Base-by-base conservation (phyloP, 208 protist genomes). In the Angomonas desouzai region DNA sequence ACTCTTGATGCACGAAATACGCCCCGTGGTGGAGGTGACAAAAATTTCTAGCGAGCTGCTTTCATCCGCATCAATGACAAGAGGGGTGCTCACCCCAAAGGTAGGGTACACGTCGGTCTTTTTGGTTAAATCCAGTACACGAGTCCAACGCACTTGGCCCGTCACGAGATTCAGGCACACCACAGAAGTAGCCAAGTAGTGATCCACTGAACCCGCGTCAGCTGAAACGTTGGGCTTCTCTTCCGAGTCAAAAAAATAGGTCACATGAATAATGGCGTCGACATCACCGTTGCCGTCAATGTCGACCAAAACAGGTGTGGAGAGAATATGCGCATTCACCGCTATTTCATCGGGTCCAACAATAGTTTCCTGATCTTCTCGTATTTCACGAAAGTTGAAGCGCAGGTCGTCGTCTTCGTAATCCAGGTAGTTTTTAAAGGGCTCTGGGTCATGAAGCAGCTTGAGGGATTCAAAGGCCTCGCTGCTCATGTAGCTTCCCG, bases 121-220 rank as follows among this genome's bases (percentile, higher is more conserved):
- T 28, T 72, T 83, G 3, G 92, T 94, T 13, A 94, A 57, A 64
- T 97, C 88, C 23, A 98, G 79, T 34, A 87, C 48, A 16, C 75
- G 81, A 30, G 76, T 53, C 95, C 95, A 98, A 58, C 88, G 89
- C 13, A 97, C 64, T 29, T 84, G 72, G 2, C 91, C 83, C 0
- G 81, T 92, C 18, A 85, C 70, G 1, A 97, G 66, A 57, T 96
- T 79, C n/a, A 97, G 55, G 38, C 83, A 83, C 36, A 95, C 74
- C 18, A 98, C 62, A 0, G 82, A 93, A 43, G 90, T 86, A n/a
- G 91, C 89, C 3, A 92, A 81, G 72, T 97, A 97, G 43, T 96
- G 84, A 32, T 71, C 48, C 11, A 57, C 3, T 16, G 28, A 16
- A 4, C n/a, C 25, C 10, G 78, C 48, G 23, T 84, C 40, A 9